A percentile compares a stretch with the other conserved stretches of the same genome.
These are phyloP conservation scores for Astraeus odoratus DNA, from an alignment of 768 basidiomycete genomes.

Conservation along the genomic window DNA sequence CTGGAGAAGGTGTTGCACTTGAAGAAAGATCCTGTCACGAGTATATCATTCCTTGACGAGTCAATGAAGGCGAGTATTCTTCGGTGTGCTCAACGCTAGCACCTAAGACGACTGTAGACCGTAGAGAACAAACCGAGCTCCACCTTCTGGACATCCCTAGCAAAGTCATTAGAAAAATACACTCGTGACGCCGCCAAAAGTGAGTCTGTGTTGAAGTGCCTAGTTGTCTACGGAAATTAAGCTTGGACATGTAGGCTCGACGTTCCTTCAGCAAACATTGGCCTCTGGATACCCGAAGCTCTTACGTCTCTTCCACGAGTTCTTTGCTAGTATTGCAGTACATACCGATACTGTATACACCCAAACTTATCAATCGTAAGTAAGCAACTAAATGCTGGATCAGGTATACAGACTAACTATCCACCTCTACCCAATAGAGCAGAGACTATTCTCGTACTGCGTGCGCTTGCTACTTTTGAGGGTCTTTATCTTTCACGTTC, in stretches of 20 bases:
- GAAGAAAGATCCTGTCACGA: constrained; percentile 77
- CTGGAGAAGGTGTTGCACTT: constrained; percentile 89
- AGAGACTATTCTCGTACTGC: constrained; percentile 84
- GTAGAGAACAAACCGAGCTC: constrained; percentile 89
- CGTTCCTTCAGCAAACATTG: constrained; percentile 87
- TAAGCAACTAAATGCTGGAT: neutral
- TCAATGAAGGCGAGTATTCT: constrained; percentile 72
- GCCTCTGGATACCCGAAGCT: constrained; percentile 82
- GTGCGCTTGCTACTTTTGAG: constrained; percentile 79
- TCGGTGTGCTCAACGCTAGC: too few relatives aligned
- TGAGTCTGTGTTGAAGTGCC: constrained; percentile 33
- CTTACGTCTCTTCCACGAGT: constrained; percentile 89
- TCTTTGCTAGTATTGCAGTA: constrained; percentile 91
- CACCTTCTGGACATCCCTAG: constrained; percentile 84
- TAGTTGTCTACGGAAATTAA: too few relatives aligned
- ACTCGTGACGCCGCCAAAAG: constrained; percentile 76
- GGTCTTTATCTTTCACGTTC: constrained; percentile 83
- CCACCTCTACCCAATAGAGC: constrained; percentile 50
- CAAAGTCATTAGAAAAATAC: constrained; percentile 74
- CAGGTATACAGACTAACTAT: neutral
- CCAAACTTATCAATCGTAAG: constrained; percentile 75
- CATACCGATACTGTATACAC: constrained; percentile 94
- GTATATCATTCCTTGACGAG: constrained; percentile 81
- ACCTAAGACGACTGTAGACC: constrained; percentile 36
- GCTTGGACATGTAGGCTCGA: constrained; percentile 50